Percentiles rank a stretch among this genome's conserved stretches.
phyloP scores from a whole-genome alignment of 495 filamentous ascomycete genomes.

The Amorphotheca resinae region DNA sequence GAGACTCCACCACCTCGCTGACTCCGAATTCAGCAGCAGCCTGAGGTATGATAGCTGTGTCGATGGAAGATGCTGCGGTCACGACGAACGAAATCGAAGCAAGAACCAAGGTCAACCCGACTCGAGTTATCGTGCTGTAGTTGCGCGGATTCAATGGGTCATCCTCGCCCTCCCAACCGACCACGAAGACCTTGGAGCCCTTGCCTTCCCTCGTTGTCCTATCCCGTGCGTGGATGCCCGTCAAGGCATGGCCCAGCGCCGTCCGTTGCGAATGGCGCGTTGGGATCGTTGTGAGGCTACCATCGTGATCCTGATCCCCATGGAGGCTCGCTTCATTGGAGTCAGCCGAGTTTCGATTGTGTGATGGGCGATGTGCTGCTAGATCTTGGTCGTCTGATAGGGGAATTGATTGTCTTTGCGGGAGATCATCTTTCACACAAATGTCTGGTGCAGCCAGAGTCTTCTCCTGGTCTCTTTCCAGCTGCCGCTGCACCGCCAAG shows the following conservation, averaged over 20 bases:
- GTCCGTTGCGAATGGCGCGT: constrained; percentile 11
- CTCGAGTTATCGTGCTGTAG: constrained; percentile 25
- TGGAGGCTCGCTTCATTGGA: background rate
- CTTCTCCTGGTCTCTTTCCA: constrained; percentile 7
- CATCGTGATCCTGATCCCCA: background rate
- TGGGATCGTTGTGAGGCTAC: background rate
- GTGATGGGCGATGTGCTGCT: constrained; percentile 7
- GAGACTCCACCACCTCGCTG: constrained; percentile 37
- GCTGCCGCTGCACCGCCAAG: background rate
- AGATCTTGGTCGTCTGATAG: constrained; percentile 1
- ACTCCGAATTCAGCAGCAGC: constrained; percentile 36
- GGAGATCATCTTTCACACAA: constrained; percentile 5
- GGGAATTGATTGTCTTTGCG: constrained; percentile 2
- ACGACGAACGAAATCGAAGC: constrained; percentile 36
- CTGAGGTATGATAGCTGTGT: constrained; percentile 32
- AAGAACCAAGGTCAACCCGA: constrained; percentile 34
- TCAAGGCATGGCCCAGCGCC: constrained; percentile 13
- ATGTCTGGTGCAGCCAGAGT: background rate
- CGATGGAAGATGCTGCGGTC: constrained; percentile 39
- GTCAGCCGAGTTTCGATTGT: background rate
- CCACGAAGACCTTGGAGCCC: constrained; percentile 36
- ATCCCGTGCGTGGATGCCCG: constrained; percentile 11
- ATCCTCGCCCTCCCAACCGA: constrained; percentile 38
- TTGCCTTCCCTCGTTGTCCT: constrained; percentile 4
- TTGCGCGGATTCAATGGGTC: constrained; percentile 41